These are phyloP conservation scores for Neurospora tetraspora DNA, from an alignment of 495 filamentous ascomycete species.

Conservation along the genomic window DNA sequence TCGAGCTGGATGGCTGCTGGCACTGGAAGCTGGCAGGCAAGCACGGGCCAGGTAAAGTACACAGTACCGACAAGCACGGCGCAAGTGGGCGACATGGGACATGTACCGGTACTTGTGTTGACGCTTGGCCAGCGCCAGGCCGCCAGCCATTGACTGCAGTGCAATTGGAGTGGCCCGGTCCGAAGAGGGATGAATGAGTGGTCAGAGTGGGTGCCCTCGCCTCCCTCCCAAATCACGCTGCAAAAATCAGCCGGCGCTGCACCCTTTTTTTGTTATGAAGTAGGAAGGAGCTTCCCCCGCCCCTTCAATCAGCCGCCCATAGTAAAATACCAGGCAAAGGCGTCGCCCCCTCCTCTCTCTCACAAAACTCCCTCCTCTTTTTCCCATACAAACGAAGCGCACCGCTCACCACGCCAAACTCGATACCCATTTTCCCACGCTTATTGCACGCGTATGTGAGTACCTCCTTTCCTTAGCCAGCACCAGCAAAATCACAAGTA, in stretches of 20 bases:
- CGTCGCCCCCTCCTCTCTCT: slow-evolving; percentile 40
- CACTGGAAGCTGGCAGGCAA: background rate
- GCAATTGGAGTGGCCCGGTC: slow-evolving; percentile 4
- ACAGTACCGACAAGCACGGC: slow-evolving; percentile 9
- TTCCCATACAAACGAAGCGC: slow-evolving; percentile 39
- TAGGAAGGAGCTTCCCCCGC: slow-evolving; percentile 26
- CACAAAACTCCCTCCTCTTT: slow-evolving; percentile 45
- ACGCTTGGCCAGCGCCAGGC: background rate
- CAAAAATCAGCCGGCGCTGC: slow-evolving; percentile 26
- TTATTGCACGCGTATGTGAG: slow-evolving; percentile 12
- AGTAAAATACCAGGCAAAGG: slow-evolving; percentile 49
- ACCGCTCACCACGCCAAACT: slow-evolving; percentile 18
- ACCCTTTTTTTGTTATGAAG: slow-evolving; percentile 29
- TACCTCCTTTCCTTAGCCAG: slow-evolving; percentile 14
- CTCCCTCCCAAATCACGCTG: slow-evolving; percentile 17
- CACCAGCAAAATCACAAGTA: slow-evolving; percentile 16
- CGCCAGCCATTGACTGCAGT: background rate
- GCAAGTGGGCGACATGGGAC: slow-evolving; percentile 5
- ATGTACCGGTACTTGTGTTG: slow-evolving; percentile 9
- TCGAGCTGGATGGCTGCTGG: background rate
- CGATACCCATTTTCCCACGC: slow-evolving; percentile 17
- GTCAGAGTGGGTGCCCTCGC: slow-evolving; percentile 6
- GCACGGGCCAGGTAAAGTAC: slow-evolving; percentile 9
- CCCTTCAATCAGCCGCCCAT: slow-evolving; percentile 46
- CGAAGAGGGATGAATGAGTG: slow-evolving; percentile 5